Percentiles rank a stretch among this genome's conserved stretches.
These are phyloP conservation scores for Penstemon newberryi DNA, from an alignment of 257 asterid genomes.

Conservation along the genomic window DNA sequence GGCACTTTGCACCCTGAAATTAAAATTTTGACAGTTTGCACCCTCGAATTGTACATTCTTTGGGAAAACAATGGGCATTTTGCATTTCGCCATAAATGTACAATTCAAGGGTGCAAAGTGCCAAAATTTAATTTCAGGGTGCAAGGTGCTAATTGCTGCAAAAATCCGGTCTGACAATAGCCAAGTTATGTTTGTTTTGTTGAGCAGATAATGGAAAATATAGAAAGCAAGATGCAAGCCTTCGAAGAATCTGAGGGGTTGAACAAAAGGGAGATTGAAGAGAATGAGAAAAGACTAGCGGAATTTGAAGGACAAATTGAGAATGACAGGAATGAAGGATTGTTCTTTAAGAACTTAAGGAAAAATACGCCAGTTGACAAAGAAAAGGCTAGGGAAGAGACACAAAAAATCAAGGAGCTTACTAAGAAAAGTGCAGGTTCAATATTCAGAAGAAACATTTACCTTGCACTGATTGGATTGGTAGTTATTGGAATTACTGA, in stretches of 20 bases:
- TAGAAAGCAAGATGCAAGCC: slow-evolving; percentile 81
- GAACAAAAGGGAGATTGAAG: slow-evolving; percentile 66
- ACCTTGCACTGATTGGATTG: slow-evolving; percentile 65
- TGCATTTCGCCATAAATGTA: too few relatives aligned
- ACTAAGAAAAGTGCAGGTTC: slow-evolving; percentile 64
- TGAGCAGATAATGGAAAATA: slow-evolving; percentile 82
- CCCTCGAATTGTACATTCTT: too few relatives aligned
- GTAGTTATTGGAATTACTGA: slow-evolving; percentile 64
- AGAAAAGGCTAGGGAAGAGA: slow-evolving; percentile 62
- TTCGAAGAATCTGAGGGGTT: slow-evolving; percentile 80
- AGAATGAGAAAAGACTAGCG: slow-evolving; percentile 53
- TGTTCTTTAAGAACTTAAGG: slow-evolving; percentile 74
- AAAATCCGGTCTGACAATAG: slow-evolving; percentile 3
- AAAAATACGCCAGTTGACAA: slow-evolving; percentile 51
- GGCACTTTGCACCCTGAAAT: too few relatives aligned
- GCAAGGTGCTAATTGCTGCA: too few relatives aligned
- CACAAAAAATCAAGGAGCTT: slow-evolving; percentile 54
- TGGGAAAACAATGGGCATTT: too few relatives aligned
- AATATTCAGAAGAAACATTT: slow-evolving; percentile 59
- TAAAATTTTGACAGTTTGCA: too few relatives aligned
- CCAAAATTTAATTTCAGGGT: too few relatives aligned
- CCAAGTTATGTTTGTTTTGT: slow-evolving; percentile 29
- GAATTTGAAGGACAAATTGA: slow-evolving; percentile 65
- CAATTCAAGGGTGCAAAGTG: too few relatives aligned
- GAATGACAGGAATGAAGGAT: slow-evolving; percentile 73